Conservation (phyloP, 2,329 filamentous ascomycete species). For the Tolypocladium ophioglossoides region DNA sequence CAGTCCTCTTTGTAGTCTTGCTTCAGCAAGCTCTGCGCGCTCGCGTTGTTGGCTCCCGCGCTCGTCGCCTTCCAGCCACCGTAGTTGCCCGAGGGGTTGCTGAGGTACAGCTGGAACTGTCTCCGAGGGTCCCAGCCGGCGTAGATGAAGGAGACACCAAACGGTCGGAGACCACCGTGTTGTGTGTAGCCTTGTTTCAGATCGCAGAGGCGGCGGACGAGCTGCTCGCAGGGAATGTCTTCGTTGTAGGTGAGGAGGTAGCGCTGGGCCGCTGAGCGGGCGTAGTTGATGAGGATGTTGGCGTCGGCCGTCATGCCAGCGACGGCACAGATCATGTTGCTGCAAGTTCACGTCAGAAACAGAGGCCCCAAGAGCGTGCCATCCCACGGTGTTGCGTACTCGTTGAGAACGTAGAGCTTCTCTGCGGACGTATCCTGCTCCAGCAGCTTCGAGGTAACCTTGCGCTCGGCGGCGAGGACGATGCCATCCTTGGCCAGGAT, state of each 20-base stretch:
- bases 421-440: constrained; percentile 99
- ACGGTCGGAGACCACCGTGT: constrained; percentile 94
- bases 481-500: constrained; percentile 98
- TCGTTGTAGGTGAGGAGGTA: constrained; percentile 99
- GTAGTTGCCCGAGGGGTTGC: constrained; percentile 97
- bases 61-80: constrained; percentile 99
- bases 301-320: constrained; percentile 98
- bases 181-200: constrained; percentile 99
- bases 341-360: constrained; percentile 24
- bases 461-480: constrained; percentile 92
- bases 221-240: constrained; percentile 98
- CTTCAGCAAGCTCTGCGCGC: constrained; percentile 92
- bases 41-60: constrained; percentile 95
- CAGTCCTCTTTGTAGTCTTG: constrained; percentile 99
- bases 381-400: constrained; percentile 47
- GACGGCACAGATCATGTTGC: constrained; percentile 99
- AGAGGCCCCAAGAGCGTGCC: background rate
- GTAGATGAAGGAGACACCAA: constrained; percentile 99
- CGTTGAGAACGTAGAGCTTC: constrained; percentile 99
- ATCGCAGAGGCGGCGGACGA: constrained; percentile 92
- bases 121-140: constrained; percentile 93
- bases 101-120: constrained; percentile 98
- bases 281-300: constrained; percentile 99
- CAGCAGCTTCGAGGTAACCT: constrained; percentile 97
- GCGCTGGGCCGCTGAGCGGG: constrained; percentile 88